These are phyloP conservation scores for Furcasterigmium sp. DNA, from an alignment of 2,329 filamentous ascomycete species.

Conservation along the genomic window DNA sequence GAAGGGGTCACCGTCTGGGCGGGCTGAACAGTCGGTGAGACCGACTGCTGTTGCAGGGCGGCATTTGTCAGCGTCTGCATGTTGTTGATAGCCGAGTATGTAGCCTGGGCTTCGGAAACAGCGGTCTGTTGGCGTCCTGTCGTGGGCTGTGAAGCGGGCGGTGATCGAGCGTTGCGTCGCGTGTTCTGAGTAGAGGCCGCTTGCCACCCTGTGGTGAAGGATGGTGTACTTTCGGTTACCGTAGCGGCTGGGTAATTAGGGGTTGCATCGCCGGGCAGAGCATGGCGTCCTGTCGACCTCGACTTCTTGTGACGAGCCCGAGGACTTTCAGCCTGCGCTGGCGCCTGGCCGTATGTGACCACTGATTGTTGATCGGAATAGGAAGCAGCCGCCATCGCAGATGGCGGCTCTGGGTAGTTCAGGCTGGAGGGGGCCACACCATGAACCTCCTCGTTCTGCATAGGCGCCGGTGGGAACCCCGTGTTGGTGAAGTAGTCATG, in stretches of 20 bases:
- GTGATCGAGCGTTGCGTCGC: neutral
- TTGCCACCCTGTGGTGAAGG: neutral
- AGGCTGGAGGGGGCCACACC: neutral
- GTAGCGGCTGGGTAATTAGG: neutral
- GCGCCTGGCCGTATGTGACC: neutral
- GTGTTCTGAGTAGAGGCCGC: neutral
- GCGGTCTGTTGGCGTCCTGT: slow-evolving; percentile 1
- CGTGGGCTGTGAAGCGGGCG: neutral
- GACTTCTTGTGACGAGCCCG: neutral
- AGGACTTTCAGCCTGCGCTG: neutral
- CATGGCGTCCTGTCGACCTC: neutral
- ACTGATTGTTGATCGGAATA: neutral
- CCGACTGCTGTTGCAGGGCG: slow-evolving; percentile 21
- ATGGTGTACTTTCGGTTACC: neutral
- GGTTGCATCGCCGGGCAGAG: neutral
- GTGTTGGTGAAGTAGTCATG: slow-evolving; percentile 22
- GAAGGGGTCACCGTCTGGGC: slow-evolving; percentile 13
- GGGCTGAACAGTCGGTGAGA: slow-evolving; percentile 21
- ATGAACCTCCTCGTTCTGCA: slow-evolving; percentile 3
- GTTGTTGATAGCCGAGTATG: slow-evolving; percentile 6
- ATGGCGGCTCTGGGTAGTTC: slow-evolving; percentile 6
- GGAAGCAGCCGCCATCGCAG: neutral
- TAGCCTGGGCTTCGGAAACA: neutral
- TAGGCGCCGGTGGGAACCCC: slow-evolving; percentile 18
- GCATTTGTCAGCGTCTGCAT: slow-evolving; percentile 12